Evolutionary conservation across 176 grass and related monocot genomes (phyloP).

Genomic region (Canna indica): DNA sequence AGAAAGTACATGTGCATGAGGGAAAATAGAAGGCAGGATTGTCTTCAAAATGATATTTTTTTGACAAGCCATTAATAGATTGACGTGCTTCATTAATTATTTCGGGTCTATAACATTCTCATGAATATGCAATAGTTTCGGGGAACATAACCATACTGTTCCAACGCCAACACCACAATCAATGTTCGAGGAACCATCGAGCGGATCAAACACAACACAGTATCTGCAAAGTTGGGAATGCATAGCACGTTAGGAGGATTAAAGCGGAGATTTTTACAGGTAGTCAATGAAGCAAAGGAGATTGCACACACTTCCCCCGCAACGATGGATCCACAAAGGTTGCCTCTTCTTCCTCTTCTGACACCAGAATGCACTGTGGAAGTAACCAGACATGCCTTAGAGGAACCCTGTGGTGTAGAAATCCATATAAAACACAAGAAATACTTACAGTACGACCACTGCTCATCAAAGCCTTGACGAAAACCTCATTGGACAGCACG

Average conservation of each 20-base stretch:
- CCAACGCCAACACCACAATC: slow-evolving; percentile 94
- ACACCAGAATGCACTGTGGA: slow-evolving; percentile 72
- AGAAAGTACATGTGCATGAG: too few relatives aligned
- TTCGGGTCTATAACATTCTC: too few relatives aligned
- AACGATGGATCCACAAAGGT: slow-evolving; percentile 73
- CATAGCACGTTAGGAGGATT: too few relatives aligned
- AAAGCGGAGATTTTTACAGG: too few relatives aligned
- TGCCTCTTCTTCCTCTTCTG: slow-evolving; percentile 86
- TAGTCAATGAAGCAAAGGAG: neutral
- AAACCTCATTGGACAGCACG: slow-evolving; percentile 88
- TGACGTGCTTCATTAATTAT: too few relatives aligned
- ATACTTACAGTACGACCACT: slow-evolving; percentile 66
- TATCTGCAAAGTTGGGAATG: slow-evolving; percentile 28
- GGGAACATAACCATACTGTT: slow-evolving; percentile 40
- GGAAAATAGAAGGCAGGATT: neutral
- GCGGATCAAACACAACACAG: slow-evolving; percentile 85
- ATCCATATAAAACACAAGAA: neutral
- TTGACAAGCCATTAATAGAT: too few relatives aligned
- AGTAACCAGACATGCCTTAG: neutral
- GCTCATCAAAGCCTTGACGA: slow-evolving; percentile 85
- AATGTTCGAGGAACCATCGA: slow-evolving; percentile 93
- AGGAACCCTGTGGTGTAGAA: neutral
- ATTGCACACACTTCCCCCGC: slow-evolving; percentile 71
- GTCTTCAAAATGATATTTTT: too few relatives aligned
- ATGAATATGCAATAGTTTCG: neutral